Conservation (phyloP, 2,329 filamentous ascomycete genomes). For the Fusarium heterosporum region DNA sequence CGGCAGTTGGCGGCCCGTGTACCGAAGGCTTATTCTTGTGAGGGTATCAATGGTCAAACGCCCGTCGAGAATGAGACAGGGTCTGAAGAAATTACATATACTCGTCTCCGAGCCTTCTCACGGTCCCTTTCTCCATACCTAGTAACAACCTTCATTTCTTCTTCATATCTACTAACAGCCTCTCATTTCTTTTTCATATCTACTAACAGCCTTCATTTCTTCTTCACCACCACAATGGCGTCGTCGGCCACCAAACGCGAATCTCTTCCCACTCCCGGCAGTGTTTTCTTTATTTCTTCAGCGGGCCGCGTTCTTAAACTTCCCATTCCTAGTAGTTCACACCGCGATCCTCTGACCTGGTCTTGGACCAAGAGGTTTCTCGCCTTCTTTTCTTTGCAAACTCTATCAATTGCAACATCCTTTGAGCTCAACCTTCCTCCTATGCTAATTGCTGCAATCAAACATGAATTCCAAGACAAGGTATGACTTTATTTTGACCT, state of each 20-base stretch:
- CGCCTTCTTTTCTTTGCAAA: conserved; percentile 19
- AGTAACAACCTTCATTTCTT: too few species aligned
- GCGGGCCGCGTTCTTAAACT: conserved; percentile 30
- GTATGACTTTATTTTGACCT: neutral
- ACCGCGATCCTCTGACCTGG: conserved; percentile 39
- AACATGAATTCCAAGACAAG: conserved; percentile 11
- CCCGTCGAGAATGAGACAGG: too few species aligned
- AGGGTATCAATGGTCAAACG: too few species aligned
- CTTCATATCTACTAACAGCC: too few species aligned
- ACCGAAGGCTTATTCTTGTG: too few species aligned
- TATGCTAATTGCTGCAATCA: neutral
- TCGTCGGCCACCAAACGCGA: conserved; percentile 12
- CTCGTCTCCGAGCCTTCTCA: too few species aligned
- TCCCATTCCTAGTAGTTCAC: conserved; percentile 35
- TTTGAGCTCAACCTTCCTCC: conserved; percentile 30
- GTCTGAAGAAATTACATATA: too few species aligned
- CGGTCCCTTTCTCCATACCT: too few species aligned
- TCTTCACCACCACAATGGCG: conserved; percentile 1
- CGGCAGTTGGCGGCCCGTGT: too few species aligned
- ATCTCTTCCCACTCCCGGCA: conserved; percentile 40
- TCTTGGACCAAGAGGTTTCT: conserved; percentile 13
- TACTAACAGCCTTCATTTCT: too few species aligned
- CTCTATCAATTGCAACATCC: conserved; percentile 14
- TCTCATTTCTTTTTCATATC: too few species aligned
- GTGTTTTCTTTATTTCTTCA: conserved; percentile 41